These are phyloP conservation scores for Pichia exigua DNA, from an alignment of 805 yeast genomes.

Conservation along the genomic window DNA sequence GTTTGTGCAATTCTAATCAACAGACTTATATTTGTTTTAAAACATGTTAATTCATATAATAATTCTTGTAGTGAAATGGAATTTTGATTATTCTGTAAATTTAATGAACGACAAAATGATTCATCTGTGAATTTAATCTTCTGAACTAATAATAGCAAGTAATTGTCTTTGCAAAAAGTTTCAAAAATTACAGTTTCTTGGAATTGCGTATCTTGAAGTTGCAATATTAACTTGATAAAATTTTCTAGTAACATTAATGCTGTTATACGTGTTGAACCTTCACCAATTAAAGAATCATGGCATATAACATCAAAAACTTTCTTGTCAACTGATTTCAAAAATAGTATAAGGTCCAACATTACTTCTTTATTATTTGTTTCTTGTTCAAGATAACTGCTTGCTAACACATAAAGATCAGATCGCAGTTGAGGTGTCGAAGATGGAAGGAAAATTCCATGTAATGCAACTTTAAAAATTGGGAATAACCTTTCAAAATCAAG, in stretches of 20 bases:
- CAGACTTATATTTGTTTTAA: constrained; percentile 62
- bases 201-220: constrained; percentile 47
- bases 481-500: constrained; percentile 47
- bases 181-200: constrained; percentile 52
- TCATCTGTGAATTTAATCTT: constrained; percentile 66
- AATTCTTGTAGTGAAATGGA: constrained; percentile 43
- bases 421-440: constrained; percentile 60
- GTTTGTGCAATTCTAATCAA: constrained; percentile 70
- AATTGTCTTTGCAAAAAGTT: constrained; percentile 54
- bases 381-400: constrained; percentile 56
- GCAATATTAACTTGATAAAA: constrained; percentile 30
- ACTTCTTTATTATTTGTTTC: constrained; percentile 35
- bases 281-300: constrained; percentile 73
- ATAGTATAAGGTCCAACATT: constrained; percentile 41
- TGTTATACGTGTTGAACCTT: constrained; percentile 67
- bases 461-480: constrained; percentile 64
- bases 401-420: constrained; percentile 70
- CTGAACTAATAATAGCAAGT: constrained; percentile 55
- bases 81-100: constrained; percentile 17
- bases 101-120: constrained; percentile 35
- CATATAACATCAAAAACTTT: constrained; percentile 57
- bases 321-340: constrained; percentile 51
- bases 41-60: constrained; percentile 68
- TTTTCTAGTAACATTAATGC: constrained; percentile 66
- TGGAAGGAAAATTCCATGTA: constrained; percentile 66